Conservation (phyloP, 768 basidiomycete genomes). For the Leccinum disarticulatum region DNA sequence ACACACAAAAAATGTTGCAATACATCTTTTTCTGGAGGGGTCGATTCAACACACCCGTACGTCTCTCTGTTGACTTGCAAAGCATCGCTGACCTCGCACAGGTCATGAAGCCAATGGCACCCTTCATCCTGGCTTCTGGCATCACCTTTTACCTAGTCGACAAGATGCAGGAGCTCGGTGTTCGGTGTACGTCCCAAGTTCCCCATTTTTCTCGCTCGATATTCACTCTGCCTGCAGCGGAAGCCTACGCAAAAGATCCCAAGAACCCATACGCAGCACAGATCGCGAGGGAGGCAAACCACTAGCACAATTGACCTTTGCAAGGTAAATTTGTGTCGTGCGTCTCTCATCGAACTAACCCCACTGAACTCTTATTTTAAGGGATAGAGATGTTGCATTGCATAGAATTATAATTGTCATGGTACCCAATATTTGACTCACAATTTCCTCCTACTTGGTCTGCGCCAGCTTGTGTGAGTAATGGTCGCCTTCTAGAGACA, state of each 20-base stretch:
- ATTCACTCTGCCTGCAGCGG: constrained; percentile 42
- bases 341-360: background rate
- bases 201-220: background rate
- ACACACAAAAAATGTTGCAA: constrained; percentile 19
- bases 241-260: constrained; percentile 69
- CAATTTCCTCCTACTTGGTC: background rate
- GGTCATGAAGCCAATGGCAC: constrained; percentile 76
- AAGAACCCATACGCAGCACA: constrained; percentile 81
- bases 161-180: constrained; percentile 64
- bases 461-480: background rate
- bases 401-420: constrained; percentile 19
- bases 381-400: constrained; percentile 16
- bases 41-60: constrained; percentile 29
- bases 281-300: constrained; percentile 61
- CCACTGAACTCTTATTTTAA: background rate
- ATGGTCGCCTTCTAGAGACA: background rate
- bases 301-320: constrained; percentile 20
- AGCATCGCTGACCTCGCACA: constrained; percentile 27
- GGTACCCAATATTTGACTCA: constrained; percentile 3
- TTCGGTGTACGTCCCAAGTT: constrained; percentile 59
- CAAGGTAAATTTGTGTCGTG: background rate
- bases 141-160: constrained; percentile 67
- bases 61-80: constrained; percentile 4
- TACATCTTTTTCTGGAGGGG: constrained; percentile 29
- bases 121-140: constrained; percentile 67